phyloP scores from a whole-genome alignment of 768 basidiomycete genomes.

The Termitomyces sp. region DNA sequence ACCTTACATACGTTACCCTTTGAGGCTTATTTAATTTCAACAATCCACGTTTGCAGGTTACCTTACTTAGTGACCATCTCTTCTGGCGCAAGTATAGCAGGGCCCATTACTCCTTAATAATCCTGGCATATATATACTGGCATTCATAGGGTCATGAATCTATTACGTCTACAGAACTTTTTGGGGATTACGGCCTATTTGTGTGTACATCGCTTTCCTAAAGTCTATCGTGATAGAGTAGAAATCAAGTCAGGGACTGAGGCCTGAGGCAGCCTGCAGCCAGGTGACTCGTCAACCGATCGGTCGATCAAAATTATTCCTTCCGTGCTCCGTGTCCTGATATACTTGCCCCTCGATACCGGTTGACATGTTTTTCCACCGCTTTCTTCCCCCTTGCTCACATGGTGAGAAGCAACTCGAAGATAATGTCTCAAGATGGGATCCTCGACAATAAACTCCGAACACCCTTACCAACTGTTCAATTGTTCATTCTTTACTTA shows the following conservation, averaged over 20 bases:
- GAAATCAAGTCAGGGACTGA: background rate
- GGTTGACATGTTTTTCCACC: background rate
- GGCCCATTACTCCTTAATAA: too few relatives aligned
- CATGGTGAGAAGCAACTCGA: background rate
- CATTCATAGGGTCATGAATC: background rate
- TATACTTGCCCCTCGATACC: background rate
- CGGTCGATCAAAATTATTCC: background rate
- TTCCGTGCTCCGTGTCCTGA: background rate
- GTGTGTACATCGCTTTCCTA: background rate
- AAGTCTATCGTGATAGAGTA: background rate
- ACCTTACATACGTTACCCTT: too few relatives aligned
- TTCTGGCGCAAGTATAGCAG: too few relatives aligned
- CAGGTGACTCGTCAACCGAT: background rate
- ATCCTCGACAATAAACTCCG: background rate
- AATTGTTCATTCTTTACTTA: constrained; percentile 31
- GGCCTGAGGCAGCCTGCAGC: background rate
- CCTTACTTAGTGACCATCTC: too few relatives aligned
- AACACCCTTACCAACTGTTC: constrained; percentile 36
- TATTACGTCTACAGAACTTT: background rate
- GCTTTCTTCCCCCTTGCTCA: background rate
- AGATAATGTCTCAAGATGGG: background rate
- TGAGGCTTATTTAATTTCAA: too few relatives aligned
- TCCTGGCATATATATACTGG: too few relatives aligned
- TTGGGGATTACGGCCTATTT: background rate
- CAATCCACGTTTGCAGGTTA: too few relatives aligned